These are phyloP conservation scores for Malus hybrid DNA, from an alignment of 331 rosid genomes.

Conservation along the genomic window DNA sequence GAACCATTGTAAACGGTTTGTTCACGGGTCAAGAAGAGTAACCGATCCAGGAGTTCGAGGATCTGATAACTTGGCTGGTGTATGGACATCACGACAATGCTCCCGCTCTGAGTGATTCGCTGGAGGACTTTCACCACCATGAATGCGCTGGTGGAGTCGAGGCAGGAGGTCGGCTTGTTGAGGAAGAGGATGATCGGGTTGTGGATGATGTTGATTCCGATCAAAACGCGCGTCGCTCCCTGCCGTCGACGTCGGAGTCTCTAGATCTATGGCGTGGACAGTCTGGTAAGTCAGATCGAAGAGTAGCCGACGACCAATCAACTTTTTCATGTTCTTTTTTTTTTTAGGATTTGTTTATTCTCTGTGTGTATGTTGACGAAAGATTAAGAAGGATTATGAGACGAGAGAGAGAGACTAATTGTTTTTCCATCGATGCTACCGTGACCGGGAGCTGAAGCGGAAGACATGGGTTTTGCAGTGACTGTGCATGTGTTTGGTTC, in stretches of 20 bases:
- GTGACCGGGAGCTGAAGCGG: too few relatives aligned
- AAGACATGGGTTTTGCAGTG: too few relatives aligned
- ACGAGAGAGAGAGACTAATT: too few relatives aligned
- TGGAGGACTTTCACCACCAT: slow-evolving; percentile 92
- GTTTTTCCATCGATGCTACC: too few relatives aligned
- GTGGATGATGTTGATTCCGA: slow-evolving; percentile 84
- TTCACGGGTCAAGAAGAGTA: slow-evolving; percentile 73
- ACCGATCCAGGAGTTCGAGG: slow-evolving; percentile 59
- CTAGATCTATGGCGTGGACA: too few relatives aligned
- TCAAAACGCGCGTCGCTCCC: slow-evolving; percentile 82
- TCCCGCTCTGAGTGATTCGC: slow-evolving; percentile 89
- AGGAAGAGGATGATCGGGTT: slow-evolving; percentile 83
- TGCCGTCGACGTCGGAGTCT: slow-evolving; percentile 20
- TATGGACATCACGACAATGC: slow-evolving; percentile 87
- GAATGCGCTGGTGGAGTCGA: slow-evolving; percentile 88
- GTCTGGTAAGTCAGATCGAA: too few relatives aligned
- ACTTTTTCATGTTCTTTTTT: too few relatives aligned
- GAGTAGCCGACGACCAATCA: too few relatives aligned
- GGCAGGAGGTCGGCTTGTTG: slow-evolving; percentile 91
- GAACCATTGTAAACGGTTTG: slow-evolving; percentile 84
- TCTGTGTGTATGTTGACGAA: too few relatives aligned
- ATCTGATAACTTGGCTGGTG: slow-evolving; percentile 91
- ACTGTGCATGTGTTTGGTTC: too few relatives aligned
- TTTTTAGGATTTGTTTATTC: too few relatives aligned
- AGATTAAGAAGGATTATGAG: too few relatives aligned